phyloP scores from a whole-genome alignment of 2,329 filamentous ascomycete species.

The Aspergillus ruber region DNA sequence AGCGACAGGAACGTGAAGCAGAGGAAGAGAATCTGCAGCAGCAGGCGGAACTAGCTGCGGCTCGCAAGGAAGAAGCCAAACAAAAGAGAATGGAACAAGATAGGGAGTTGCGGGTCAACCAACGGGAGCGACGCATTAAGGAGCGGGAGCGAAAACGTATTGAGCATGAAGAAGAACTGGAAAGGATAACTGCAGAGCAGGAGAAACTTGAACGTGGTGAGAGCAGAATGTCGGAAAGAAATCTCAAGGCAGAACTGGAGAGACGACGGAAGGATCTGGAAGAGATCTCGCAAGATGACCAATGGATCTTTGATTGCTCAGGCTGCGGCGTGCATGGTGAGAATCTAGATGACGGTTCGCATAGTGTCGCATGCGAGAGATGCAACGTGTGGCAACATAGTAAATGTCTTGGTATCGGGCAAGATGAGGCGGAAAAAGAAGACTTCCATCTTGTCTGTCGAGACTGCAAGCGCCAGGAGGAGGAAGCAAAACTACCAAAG shows the following conservation, averaged over 20 bases:
- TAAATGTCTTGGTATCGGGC: conserved; percentile 75
- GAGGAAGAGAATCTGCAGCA: conserved; percentile 64
- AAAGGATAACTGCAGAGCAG: conserved; percentile 69
- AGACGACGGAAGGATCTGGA: conserved; percentile 70
- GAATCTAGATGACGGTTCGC: conserved; percentile 82
- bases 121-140: conserved; percentile 75
- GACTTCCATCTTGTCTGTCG: conserved; percentile 84
- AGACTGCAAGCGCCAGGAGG: conserved; percentile 65
- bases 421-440: conserved; percentile 71
- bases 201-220: conserved; percentile 52
- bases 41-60: conserved; percentile 57
- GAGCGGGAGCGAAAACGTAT: conserved; percentile 79
- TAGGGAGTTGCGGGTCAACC: conserved; percentile 71
- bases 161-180: conserved; percentile 77
- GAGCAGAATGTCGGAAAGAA: conserved; percentile 66
- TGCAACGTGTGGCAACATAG: conserved; percentile 98
- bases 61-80: conserved; percentile 52
- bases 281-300: conserved; percentile 66
- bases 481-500: conserved; percentile 57
- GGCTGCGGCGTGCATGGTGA: conserved; percentile 84
- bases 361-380: conserved; percentile 86
- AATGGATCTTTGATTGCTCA: conserved; percentile 90
- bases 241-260: conserved; percentile 75
- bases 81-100: conserved; percentile 64
- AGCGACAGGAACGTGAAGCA: conserved; percentile 64